Conservation (phyloP, 2,329 filamentous ascomycete species). For the Dothidotthia symphoricarpi region DNA sequence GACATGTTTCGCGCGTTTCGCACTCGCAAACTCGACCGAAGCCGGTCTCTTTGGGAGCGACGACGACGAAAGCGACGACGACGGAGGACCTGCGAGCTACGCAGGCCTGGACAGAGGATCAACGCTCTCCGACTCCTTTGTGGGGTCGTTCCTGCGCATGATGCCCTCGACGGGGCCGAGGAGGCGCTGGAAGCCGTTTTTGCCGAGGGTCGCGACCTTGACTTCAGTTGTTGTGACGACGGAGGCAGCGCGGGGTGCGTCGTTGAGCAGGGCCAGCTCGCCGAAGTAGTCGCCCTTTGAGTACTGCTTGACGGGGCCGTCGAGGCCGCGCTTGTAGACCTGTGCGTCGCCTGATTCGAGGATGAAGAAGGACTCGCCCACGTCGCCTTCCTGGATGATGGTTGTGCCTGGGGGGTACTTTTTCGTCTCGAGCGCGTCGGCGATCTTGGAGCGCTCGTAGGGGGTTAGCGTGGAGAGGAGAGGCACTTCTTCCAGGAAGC, state of each 20-base stretch:
- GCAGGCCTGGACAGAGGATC: constrained; percentile 55
- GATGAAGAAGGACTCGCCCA: constrained; percentile 87
- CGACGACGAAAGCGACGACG: too few relatives aligned
- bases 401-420: constrained; percentile 77
- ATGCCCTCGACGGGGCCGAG: constrained; percentile 92
- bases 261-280: constrained; percentile 88
- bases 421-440: constrained; percentile 87
- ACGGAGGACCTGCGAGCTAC: too few relatives aligned
- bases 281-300: constrained; percentile 95
- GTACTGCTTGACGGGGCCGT: constrained; percentile 74
- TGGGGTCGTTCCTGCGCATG: constrained; percentile 73
- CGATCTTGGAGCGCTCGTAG: constrained; percentile 96
- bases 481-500: constrained; percentile 90
- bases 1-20: too few relatives aligned
- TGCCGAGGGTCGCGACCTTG: constrained; percentile 88
- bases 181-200: constrained; percentile 90
- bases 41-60: too few relatives aligned
- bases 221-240: constrained; percentile 81
- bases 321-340: constrained; percentile 74
- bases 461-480: constrained; percentile 78
- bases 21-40: too few relatives aligned
- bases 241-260: constrained; percentile 87
- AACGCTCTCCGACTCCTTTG: constrained; percentile 53
- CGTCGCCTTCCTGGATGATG: constrained; percentile 90
- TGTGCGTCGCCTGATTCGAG: constrained; percentile 84